phyloP scores from a whole-genome alignment of 2,329 filamentous ascomycete species.

The Trichoderma brevicompactum region DNA sequence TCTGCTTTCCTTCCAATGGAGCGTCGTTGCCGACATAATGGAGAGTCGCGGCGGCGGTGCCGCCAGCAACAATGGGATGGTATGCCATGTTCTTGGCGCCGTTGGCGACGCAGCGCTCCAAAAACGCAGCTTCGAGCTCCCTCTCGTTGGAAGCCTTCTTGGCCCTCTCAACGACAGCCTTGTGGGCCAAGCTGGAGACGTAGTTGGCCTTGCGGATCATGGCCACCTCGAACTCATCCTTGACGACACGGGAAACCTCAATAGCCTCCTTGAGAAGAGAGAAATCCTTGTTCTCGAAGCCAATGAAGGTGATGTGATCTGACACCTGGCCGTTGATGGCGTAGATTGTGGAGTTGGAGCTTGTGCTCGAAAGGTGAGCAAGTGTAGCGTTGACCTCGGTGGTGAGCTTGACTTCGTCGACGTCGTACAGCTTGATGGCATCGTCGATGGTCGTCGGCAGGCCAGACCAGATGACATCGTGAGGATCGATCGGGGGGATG shows the following conservation, averaged over 20 bases:
- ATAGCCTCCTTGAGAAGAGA: slow-evolving; percentile 63
- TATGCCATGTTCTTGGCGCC: slow-evolving; percentile 86
- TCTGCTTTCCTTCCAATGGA: slow-evolving; percentile 70
- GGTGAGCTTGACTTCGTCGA: slow-evolving; percentile 75
- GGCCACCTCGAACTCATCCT: slow-evolving; percentile 75
- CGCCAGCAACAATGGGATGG: slow-evolving; percentile 80
- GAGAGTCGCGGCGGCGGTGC: slow-evolving; percentile 78
- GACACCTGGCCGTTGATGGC: slow-evolving; percentile 81
- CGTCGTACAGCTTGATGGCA: slow-evolving; percentile 76
- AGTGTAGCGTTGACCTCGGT: slow-evolving; percentile 77
- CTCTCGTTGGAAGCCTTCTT: slow-evolving; percentile 73
- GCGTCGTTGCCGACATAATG: slow-evolving; percentile 85
- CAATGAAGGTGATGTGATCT: slow-evolving; percentile 70
- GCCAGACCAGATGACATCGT: slow-evolving; percentile 91
- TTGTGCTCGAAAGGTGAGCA: slow-evolving; percentile 52
- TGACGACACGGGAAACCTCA: slow-evolving; percentile 69
- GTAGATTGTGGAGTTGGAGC: slow-evolving; percentile 60
- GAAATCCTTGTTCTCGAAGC: slow-evolving; percentile 68
- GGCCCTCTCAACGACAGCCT: slow-evolving; percentile 63
- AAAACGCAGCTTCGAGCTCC: slow-evolving; percentile 80
- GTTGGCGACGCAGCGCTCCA: slow-evolving; percentile 74
- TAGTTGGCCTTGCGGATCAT: slow-evolving; percentile 73
- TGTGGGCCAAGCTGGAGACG: slow-evolving; percentile 70
- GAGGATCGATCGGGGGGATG: slow-evolving; percentile 86
- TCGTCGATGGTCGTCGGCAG: slow-evolving; percentile 78